These are phyloP conservation scores for Mucor lusitanicus DNA, from an alignment of 371 early-diverging fungal genomes.

Conservation along the genomic window DNA sequence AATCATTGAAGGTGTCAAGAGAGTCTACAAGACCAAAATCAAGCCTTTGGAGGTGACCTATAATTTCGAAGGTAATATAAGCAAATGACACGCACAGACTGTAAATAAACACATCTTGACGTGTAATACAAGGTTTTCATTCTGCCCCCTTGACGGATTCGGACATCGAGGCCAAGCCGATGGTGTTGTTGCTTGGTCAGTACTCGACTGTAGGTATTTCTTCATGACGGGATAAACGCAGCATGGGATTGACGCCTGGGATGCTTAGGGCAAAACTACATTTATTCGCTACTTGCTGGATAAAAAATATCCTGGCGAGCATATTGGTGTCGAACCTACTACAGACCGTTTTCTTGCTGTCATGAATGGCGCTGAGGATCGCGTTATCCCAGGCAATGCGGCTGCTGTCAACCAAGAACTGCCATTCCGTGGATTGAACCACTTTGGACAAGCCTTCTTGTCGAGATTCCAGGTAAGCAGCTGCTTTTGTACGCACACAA, in stretches of 20 bases:
- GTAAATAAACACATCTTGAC: neutral
- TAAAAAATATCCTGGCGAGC: constrained; percentile 79
- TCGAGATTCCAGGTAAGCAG: constrained; percentile 74
- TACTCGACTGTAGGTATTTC: constrained; percentile 68
- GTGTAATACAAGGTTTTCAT: constrained; percentile 57
- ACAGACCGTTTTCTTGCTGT: constrained; percentile 88
- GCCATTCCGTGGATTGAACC: constrained; percentile 75
- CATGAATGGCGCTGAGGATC: constrained; percentile 73
- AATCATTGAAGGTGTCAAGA: constrained; percentile 65
- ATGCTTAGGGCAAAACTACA: constrained; percentile 73
- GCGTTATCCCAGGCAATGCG: constrained; percentile 86
- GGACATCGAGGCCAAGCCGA: constrained; percentile 85
- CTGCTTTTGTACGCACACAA: neutral
- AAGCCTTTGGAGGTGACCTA: constrained; percentile 74
- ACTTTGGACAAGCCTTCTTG: constrained; percentile 81
- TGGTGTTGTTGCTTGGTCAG: constrained; percentile 83
- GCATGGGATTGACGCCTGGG: neutral
- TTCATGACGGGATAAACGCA: neutral
- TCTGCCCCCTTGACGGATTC: constrained; percentile 76
- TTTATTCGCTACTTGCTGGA: constrained; percentile 85
- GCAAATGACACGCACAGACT: neutral
- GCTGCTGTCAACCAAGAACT: constrained; percentile 86
- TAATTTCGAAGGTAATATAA: constrained; percentile 69
- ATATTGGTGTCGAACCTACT: constrained; percentile 88
- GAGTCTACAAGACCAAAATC: constrained; percentile 73